These are phyloP conservation scores for Haematococcus lacustris DNA, from an alignment of 139 green algal species.

Conservation along the genomic window DNA sequence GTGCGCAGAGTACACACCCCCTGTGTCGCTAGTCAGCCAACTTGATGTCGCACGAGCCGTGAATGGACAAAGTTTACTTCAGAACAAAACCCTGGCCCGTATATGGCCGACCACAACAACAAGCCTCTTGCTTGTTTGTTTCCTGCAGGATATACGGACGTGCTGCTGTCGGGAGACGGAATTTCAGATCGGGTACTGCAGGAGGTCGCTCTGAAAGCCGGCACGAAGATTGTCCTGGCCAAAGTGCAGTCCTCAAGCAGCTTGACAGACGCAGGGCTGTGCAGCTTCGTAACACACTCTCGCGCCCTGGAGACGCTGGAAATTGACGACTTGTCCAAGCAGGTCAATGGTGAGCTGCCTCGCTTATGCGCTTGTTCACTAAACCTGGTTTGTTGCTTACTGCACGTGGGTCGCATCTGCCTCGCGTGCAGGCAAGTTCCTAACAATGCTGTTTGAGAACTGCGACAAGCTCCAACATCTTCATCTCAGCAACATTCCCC, in stretches of 20 bases:
- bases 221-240: slow-evolving; percentile 16
- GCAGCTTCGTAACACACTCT: slow-evolving; percentile 10
- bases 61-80: not conserved
- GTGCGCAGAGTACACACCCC: slow-evolving; percentile 3
- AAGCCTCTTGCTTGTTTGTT: not conserved
- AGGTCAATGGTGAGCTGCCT: slow-evolving; percentile 3
- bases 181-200: slow-evolving; percentile 35
- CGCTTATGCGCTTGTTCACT: not conserved
- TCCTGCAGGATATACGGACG: slow-evolving; percentile 40
- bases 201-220: slow-evolving; percentile 13
- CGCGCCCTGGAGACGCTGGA: slow-evolving; percentile 24
- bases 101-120: not conserved
- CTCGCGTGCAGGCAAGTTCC: slow-evolving; percentile 24
- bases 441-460: slow-evolving; percentile 30
- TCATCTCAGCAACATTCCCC: slow-evolving; percentile 33
- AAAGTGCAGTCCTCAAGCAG: slow-evolving; percentile 16
- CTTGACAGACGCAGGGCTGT: slow-evolving; percentile 37
- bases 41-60: not conserved
- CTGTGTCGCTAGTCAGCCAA: not conserved
- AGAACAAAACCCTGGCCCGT: not conserved
- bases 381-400: not conserved
- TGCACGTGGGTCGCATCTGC: not conserved
- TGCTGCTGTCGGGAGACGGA: slow-evolving; percentile 34
- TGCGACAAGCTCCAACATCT: slow-evolving; percentile 29
- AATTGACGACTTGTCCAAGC: slow-evolving; percentile 20